Percentiles rank a stretch among this genome's conserved stretches.
Evolutionary conservation across 192 early-diverging fungal species (phyloP).

Genomic region (Gamsiella multidivaricata): DNA sequence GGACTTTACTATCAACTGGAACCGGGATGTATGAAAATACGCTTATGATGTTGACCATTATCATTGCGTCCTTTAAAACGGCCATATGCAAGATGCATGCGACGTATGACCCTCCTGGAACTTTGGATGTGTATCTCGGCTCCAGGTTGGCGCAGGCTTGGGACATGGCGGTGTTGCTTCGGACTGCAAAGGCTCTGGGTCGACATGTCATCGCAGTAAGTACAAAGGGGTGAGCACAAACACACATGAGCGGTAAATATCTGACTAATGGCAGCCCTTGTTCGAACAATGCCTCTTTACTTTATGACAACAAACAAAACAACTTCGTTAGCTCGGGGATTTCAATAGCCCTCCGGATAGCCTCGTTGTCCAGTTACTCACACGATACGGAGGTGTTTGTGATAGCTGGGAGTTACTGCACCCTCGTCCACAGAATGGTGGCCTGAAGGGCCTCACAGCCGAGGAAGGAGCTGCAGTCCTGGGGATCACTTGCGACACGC

Average conservation of each 20-base stretch:
- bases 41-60: neutral
- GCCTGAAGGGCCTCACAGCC: constrained; percentile 1
- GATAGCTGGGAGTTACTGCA: constrained; percentile 61
- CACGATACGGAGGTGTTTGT: constrained; percentile 54
- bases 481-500: constrained; percentile 64
- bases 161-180: constrained; percentile 58
- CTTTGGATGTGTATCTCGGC: constrained; percentile 54
- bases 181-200: constrained; percentile 52
- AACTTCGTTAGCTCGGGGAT: constrained; percentile 58
- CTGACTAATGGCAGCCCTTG: neutral
- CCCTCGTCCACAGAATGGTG: neutral
- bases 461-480: constrained; percentile 33
- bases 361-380: constrained; percentile 52
- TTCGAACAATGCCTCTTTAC: neutral
- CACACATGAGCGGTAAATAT: neutral
- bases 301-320: too few species aligned
- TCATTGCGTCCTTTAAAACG: neutral
- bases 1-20: neutral
- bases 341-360: constrained; percentile 61
- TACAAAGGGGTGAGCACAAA: constrained; percentile 6
- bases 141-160: constrained; percentile 61
- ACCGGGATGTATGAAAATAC: neutral
- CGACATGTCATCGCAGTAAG: constrained; percentile 64
- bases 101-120: constrained; percentile 53
- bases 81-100: constrained; percentile 63